Conservation (phyloP, 768 basidiomycete species). For the Auricularia auricula-judae region DNA sequence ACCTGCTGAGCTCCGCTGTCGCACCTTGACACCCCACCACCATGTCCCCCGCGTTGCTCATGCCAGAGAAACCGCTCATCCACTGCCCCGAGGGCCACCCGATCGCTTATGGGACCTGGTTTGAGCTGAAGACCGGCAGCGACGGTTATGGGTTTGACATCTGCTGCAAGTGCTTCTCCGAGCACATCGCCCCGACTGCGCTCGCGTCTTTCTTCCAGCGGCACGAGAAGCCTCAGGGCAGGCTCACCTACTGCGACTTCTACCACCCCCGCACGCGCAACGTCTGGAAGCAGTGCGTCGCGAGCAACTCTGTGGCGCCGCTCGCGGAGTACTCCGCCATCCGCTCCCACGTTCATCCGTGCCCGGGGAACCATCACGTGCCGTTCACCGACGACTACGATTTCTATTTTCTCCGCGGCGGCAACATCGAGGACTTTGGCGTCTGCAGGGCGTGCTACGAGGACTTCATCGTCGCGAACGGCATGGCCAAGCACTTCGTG, state of each 20-base stretch:
- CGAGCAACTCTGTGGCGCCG: not conserved
- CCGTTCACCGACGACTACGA: not conserved
- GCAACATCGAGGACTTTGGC: not conserved
- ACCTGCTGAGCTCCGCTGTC: no score
- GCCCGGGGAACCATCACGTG: not conserved
- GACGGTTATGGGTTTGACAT: not conserved
- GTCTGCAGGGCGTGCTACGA: not conserved
- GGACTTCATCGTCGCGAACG: not conserved
- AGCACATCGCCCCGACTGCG: not conserved
- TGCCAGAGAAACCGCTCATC: not conserved
- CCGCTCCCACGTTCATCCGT: not conserved
- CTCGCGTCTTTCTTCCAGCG: not conserved
- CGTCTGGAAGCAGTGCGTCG: not conserved
- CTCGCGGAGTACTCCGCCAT: not conserved
- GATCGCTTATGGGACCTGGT: not conserved
- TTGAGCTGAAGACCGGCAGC: not conserved
- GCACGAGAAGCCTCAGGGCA: not conserved
- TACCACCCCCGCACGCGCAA: not conserved
- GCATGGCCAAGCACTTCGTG: not conserved
- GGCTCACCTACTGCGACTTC: not conserved
- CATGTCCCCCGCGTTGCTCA: no score
- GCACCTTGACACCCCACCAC: no score
- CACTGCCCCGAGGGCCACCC: not conserved
- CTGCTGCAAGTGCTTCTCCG: not conserved
- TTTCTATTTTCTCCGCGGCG: not conserved